Base-by-base conservation (phyloP, 345 rosid species). In the Limnanthes douglasii region DNA sequence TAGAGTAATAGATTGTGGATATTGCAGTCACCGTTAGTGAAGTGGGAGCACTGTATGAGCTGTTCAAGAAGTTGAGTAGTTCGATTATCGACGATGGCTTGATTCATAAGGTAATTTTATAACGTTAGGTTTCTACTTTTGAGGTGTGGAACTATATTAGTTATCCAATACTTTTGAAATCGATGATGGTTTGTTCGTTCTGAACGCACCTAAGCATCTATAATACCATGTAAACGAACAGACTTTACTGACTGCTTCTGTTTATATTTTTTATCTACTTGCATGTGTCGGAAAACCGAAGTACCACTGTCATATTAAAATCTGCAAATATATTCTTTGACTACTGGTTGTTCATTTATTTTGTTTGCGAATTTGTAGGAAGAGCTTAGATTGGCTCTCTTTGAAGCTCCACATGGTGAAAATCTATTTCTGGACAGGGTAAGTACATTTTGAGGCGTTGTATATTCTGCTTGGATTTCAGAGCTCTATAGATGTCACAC, bases 401-500 rank as follows among this genome's bases (percentile, higher is more conserved):
- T 86, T 48, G 68, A 66, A 43, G 54, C 75, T 55, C 56, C 73
- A 2, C 25, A 11, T 3, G 70, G 79, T 12, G 94, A 73, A 65
- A 78, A 78, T 58, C 82, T 86, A 31, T 82, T 86, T 59, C 67
- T 82, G 6, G 97, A 81, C 32, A 51, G 88, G 94, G 97, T 86
- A 59, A 66, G 60, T 43, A 23, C 46, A 16, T 23, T 45, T 19
- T 22, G 22, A 31, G 26, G 20, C 37, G 22, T 37, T 18, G 30
- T 26, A 26, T 6, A 6, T 2, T 2, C 3, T 26, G 11, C 30
- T 2, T 6, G 30, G 30, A 9, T 12, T 26, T 6, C 11, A 26
- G 8, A 2, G 8, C 8, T 26, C 30, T 26, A 9, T n/a, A n/a
- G n/a, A n/a, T n/a, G n/a, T n/a, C n/a, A n/a, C n/a, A n/a, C n/a